Base-by-base conservation (phyloP, 495 filamentous ascomycete species). In the Elaphomyces granulatus region DNA sequence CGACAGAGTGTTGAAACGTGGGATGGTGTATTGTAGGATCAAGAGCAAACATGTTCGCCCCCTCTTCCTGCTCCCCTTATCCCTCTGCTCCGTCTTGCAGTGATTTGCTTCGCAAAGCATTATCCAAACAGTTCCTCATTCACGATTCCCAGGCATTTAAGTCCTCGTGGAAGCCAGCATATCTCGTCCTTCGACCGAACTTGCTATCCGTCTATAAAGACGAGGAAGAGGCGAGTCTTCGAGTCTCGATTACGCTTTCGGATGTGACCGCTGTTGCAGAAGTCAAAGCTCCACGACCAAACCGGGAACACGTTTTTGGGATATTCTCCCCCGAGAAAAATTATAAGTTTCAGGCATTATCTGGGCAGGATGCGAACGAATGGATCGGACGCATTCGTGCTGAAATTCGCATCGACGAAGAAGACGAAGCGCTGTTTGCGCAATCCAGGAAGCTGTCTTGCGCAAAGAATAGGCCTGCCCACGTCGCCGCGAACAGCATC, bases 191-290 rank as follows among this genome's bases (percentile, higher is more conserved):
- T 20, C 81, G 90, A 35, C 87, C 88, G 1, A 93, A 93, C 51
- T 70, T 83, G n/a, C 72, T 96, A 16, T 95, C 85, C 26, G 85
- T 93, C 45, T 98, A 98, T 75, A 88, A 90, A 53, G 80, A 87
- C 47, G 75, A 86, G 40, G 80, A 84, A 49, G 86, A 93, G 52
- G 82, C 80, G 48, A 85, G 88, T 53, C 73, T 98, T 6, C 78
- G 83, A 17, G 80, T 85, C 49, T 87, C 92, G 48, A 75, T 98
- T 45, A 76, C 74, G 51, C 73, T 95, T 33, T 82, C 83, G 23
- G 90, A 98, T 43, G 70, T 96, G 41, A 94, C 87, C 3, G 88
- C 88, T 3, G 83, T 94, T 21, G 82, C 87, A 1, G 69, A 81
- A 37, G 75, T 95, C 37, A 87, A 82, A 50, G 85, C 94, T 45